Evolutionary conservation across 1,284 basidiomycete species (phyloP), one percentile per base, ranked within the genome.

Genomic region (Neolentinus lepideus): DNA sequence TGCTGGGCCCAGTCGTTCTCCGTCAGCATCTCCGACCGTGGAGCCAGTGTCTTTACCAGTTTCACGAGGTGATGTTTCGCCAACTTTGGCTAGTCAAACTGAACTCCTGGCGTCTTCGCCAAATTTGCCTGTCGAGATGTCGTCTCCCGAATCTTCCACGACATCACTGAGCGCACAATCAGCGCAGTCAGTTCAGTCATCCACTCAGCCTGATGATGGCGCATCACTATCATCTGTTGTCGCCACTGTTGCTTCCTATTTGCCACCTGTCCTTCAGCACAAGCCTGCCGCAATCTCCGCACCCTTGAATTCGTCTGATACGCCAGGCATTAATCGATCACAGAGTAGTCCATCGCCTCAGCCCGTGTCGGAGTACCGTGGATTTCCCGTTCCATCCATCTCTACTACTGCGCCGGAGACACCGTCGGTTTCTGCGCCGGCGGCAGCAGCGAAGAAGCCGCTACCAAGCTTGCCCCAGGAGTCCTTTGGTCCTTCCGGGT

Each of bases 321-420:
- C 25, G 51, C 33, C n/a, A 55, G 55, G 14, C 62, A 59, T 22
- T n/a, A 53, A 35, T 35, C 9, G 9, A n/a, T 21, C 38, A 16
- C 38, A 43, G 19, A 16, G 8, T 6, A 43, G 19, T 35, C 56
- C 57, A 25, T 61, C 59, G 38, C 56, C 60, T 9, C 62, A 59
- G 59, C 51, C 48, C 57, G 60, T 27, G 56, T 60, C 51, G 12
- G 66, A 64, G 1, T 75, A 72, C 52, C 69, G 67, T 9, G 72
- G 73, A 0, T 60, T 77, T 11, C 71, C 74, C 2, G 78, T 84
- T 50, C 83, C 82, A 12, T 69, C 64, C 10, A 83, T 84, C 55
- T 76, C 79, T 2, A 83, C 78, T 1, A 79, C 78, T 1, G 74
- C 65, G 1, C 74, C 77, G 1, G 75, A 78, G 27, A 70, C 71